These are phyloP conservation scores for Crotalaria pallida DNA, from an alignment of 306 rosid species.

Conservation along the genomic window DNA sequence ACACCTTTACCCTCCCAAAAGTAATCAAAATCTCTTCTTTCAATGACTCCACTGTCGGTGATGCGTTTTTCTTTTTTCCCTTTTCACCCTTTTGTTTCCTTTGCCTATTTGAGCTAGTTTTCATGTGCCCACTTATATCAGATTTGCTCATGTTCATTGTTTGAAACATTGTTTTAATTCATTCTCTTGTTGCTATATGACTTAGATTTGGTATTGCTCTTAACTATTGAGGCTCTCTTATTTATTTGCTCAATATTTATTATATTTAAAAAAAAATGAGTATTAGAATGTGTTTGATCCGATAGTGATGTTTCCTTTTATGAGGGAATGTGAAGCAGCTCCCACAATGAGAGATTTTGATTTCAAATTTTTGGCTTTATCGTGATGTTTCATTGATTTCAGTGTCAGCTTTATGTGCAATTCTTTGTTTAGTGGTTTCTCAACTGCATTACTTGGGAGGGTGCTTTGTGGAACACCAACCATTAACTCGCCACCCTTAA, in stretches of 20 bases:
- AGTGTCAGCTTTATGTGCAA: conserved; percentile 22
- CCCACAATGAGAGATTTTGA: neutral
- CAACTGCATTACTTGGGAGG: conserved; percentile 8
- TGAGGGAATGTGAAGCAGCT: conserved; percentile 1
- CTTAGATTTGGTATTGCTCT: neutral
- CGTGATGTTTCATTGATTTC: conserved; percentile 26
- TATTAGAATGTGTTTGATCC: conserved; percentile 8
- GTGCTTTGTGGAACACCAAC: conserved; percentile 12
- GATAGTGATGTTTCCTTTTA: conserved; percentile 8
- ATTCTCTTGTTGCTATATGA: neutral
- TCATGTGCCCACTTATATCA: neutral
- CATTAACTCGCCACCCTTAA: conserved; percentile 7
- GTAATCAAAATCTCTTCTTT: neutral
- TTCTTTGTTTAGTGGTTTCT: conserved; percentile 12
- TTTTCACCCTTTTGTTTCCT: conserved; percentile 4
- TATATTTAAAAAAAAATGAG: neutral
- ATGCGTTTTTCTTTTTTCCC: neutral
- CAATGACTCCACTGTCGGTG: conserved; percentile 25
- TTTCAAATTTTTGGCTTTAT: neutral
- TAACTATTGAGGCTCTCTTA: neutral
- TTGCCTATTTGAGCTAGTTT: neutral
- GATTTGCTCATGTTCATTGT: neutral
- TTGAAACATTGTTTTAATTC: neutral
- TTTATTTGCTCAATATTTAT: neutral
- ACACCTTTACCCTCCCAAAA: neutral